Conservation (phyloP, 768 basidiomycete genomes). For the Lactarius tabidus region DNA sequence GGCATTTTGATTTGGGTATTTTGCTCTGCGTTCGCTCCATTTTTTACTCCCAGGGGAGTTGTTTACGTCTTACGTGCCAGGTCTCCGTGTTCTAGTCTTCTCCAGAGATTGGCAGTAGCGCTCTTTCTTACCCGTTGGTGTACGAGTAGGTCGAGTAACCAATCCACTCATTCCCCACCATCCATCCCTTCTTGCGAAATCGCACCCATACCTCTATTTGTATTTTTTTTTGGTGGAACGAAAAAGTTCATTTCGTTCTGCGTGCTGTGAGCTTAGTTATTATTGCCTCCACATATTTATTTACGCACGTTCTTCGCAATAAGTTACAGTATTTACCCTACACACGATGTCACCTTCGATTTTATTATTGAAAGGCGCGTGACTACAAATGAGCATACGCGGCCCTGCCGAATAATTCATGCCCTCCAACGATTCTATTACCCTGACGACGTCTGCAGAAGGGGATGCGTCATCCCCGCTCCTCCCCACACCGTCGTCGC, state of each 20-base stretch:
- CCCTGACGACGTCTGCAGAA: not conserved
- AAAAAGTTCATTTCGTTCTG: slow-evolving; percentile 7
- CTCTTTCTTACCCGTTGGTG: slow-evolving; percentile 3
- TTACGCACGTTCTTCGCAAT: slow-evolving; percentile 8
- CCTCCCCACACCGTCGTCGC: slow-evolving; percentile 3
- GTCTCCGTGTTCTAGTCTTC: not conserved
- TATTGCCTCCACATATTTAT: slow-evolving; percentile 16
- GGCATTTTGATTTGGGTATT: slow-evolving; percentile 17
- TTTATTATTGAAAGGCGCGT: not conserved
- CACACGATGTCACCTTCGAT: not conserved
- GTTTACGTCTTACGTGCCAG: not conserved
- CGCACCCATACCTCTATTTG: slow-evolving; percentile 18
- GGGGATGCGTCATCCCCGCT: slow-evolving; percentile 18
- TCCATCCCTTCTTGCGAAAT: slow-evolving; percentile 9
- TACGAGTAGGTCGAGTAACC: slow-evolving; percentile 4
- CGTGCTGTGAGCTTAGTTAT: slow-evolving; percentile 13
- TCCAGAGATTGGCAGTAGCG: slow-evolving; percentile 6
- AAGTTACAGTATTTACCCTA: not conserved
- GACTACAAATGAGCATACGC: not conserved
- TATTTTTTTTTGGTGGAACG: slow-evolving; percentile 4
- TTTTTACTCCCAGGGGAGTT: not conserved
- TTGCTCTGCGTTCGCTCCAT: not conserved
- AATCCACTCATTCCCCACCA: not conserved
- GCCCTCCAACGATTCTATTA: not conserved
- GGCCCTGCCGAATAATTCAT: not conserved